phyloP scores from a whole-genome alignment of 1,284 basidiomycete genomes.

The Moesziomyces parantarcticus region DNA sequence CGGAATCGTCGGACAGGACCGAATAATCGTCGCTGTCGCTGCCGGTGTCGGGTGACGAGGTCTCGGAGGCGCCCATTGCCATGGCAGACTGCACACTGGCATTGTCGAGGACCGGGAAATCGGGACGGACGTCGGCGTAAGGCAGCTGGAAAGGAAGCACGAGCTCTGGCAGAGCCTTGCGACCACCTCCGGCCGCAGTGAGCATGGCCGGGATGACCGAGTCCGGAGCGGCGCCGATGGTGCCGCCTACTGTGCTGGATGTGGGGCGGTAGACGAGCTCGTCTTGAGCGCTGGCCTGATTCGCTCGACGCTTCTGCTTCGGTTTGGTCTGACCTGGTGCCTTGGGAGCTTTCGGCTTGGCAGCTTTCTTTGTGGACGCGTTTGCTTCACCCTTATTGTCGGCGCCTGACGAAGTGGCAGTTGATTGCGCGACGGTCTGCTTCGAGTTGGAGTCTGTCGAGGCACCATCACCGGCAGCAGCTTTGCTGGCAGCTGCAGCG shows the following conservation, averaged over 20 bases:
- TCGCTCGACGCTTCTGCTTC: constrained; percentile 47
- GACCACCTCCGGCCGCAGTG: constrained; percentile 52
- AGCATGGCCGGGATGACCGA: constrained; percentile 38
- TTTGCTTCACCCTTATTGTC: constrained; percentile 4
- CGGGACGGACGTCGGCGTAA: constrained; percentile 29
- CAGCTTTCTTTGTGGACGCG: constrained; percentile 18
- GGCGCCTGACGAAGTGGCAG: not conserved
- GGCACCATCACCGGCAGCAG: constrained; percentile 4
- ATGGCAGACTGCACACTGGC: constrained; percentile 41
- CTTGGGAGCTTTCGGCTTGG: constrained; percentile 23
- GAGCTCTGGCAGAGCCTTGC: constrained; percentile 55
- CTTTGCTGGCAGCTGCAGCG: constrained; percentile 18
- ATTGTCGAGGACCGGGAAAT: constrained; percentile 49
- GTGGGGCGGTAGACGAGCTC: constrained; percentile 29
- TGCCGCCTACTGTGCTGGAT: constrained; percentile 52
- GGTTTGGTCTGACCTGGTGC: constrained; percentile 28
- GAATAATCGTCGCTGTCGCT: constrained; percentile 51
- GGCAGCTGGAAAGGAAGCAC: constrained; percentile 54
- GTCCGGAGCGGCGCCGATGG: constrained; percentile 50
- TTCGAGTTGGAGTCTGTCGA: not conserved
- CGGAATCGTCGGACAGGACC: constrained; percentile 39
- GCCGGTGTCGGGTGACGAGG: constrained; percentile 38
- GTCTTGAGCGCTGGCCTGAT: constrained; percentile 27
- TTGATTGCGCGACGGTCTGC: not conserved
- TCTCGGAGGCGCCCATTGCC: constrained; percentile 47